These are phyloP conservation scores for Aspergillus sp. DNA, from an alignment of 2,329 filamentous ascomycete genomes.

Conservation along the genomic window DNA sequence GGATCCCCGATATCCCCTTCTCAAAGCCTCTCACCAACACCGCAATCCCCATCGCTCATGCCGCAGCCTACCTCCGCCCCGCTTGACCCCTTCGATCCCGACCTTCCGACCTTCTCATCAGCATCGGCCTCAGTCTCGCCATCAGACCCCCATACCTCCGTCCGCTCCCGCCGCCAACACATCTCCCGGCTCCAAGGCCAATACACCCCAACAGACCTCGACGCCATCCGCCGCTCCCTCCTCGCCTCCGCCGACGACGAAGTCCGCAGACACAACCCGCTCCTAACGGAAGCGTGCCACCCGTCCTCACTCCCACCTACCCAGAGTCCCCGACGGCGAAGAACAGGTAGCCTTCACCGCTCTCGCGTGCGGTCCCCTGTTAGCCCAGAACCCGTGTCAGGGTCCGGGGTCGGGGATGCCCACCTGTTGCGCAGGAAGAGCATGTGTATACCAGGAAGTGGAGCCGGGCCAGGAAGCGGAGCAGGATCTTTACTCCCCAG, in stretches of 20 bases:
- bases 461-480: conserved; percentile 34
- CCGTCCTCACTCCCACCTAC: conserved; percentile 39
- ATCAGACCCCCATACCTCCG: conserved; percentile 18
- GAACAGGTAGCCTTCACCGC: conserved; percentile 29
- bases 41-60: conserved; percentile 27
- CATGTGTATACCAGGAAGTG: conserved; percentile 21
- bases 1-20: conserved; percentile 57
- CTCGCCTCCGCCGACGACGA: conserved; percentile 27
- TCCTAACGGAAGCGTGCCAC: conserved; percentile 33
- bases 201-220: conserved; percentile 36
- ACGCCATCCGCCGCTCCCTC: conserved; percentile 38
- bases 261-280: conserved; percentile 3
- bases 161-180: conserved; percentile 40
- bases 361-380: conserved; percentile 29
- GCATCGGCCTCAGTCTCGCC: neutral
- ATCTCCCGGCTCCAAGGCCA: conserved; percentile 43
- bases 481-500: conserved; percentile 1
- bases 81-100: conserved; percentile 16
- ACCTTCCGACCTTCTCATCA: neutral
- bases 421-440: conserved; percentile 28
- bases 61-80: conserved; percentile 34
- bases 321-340: conserved; percentile 29
- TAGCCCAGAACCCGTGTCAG: conserved; percentile 1
- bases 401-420: neutral
- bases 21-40: conserved; percentile 36